phyloP scores from a whole-genome alignment of 768 basidiomycete species.

The Podaxis sp. region DNA sequence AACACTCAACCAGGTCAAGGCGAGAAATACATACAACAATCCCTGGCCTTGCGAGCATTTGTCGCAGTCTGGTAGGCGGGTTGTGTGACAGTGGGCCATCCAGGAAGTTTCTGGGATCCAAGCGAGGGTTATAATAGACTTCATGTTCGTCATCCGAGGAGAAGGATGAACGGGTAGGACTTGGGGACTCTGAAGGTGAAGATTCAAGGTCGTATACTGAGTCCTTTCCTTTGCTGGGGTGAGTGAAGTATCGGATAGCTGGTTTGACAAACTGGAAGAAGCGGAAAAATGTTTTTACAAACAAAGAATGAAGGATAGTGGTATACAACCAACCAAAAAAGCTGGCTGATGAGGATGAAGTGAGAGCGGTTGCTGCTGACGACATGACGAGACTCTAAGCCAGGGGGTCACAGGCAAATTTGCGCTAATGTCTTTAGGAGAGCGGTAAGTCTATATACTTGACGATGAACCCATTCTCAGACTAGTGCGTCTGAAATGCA shows the following conservation, averaged over 20 bases:
- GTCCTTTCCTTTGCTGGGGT: background rate
- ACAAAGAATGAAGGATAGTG: background rate
- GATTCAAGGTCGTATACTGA: background rate
- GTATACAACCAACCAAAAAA: slow-evolving; percentile 1
- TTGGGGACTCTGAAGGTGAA: background rate
- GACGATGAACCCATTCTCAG: background rate
- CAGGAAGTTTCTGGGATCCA: slow-evolving; percentile 65
- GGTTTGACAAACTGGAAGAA: slow-evolving; percentile 3
- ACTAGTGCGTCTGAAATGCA: background rate
- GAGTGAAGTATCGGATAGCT: background rate
- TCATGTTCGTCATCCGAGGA: slow-evolving; percentile 7
- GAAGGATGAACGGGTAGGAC: background rate
- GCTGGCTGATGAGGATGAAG: background rate
- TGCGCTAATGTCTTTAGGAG: slow-evolving; percentile 4
- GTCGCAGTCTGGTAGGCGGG: slow-evolving; percentile 67
- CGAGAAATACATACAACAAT: slow-evolving; percentile 52
- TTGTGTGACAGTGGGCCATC: slow-evolving; percentile 66
- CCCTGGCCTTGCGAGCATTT: slow-evolving; percentile 66
- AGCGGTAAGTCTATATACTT: background rate
- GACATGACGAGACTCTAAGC: slow-evolving; percentile 1
- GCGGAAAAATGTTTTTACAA: background rate
- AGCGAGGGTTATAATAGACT: slow-evolving; percentile 59
- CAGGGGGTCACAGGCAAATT: background rate
- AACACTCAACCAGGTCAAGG: background rate
- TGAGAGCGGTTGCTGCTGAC: background rate